Evolutionary conservation across 441 rosid genomes (phyloP), one percentile per base, ranked within the genome.

Genomic region (Raphanus hybrid): DNA sequence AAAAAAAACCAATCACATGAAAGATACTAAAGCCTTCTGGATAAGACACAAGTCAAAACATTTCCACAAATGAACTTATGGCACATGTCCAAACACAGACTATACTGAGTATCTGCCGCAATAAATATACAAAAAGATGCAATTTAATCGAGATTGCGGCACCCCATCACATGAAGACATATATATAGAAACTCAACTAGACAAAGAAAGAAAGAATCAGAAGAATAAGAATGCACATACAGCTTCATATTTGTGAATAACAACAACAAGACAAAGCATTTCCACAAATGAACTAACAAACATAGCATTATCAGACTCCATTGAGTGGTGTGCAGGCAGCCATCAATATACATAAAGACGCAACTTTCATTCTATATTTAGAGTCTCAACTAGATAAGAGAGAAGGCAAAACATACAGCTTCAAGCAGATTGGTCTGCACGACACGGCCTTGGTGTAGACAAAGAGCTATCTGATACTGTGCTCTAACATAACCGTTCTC

Each of bases 391-490:
- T 16, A 29, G 1, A 57, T 14, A 65, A 23, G 26, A 35, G 29
- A 77, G 32, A 23, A 77, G 32, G 61, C 12, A 10, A 35, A 10
- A 35, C 92, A 67, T 83, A 94, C 98, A 35, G 98, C 97, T 80
- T 88, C 87, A 10, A 72, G 80, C 32, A 87, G 70, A 89, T 85
- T 86, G 64, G 69, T 52, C 62, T 82, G 85, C 73, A 84, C 85
- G 23, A 89, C 91, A 15, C 86, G 76, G 57, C 93, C 96, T 72
- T 84, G 90, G 60, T 92, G 97, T 26, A 91, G 75, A 84, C 93
- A 92, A 73, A 92, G 96, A 3, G 94, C 99, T n/a, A 95, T 79
- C 76, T 95, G 98, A 87, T 89, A 95, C 73, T 91, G 97, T 34
- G 99, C 97, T 23, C 97, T 89, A 68, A 84, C 76, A 67, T 92